Conservation (phyloP, 2,329 filamentous ascomycete species). For the Cadophora gregata region DNA sequence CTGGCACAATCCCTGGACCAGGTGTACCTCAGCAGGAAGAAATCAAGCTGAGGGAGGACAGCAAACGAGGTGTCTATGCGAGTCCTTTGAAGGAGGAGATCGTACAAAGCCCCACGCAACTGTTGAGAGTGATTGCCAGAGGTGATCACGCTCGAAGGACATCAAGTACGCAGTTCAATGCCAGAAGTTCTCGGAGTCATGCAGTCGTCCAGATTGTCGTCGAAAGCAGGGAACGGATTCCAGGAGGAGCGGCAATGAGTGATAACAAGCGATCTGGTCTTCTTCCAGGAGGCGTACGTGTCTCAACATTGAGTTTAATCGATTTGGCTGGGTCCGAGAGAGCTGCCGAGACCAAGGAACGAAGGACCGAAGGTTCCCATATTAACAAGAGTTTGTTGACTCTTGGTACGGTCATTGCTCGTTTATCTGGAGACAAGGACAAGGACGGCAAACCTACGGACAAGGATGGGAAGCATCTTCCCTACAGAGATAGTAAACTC, state of each 20-base stretch:
- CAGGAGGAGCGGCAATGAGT: constrained; percentile 52
- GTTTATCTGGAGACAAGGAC: constrained; percentile 87
- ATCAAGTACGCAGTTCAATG: constrained; percentile 95
- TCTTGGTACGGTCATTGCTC: constrained; percentile 91
- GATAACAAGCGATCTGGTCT: constrained; percentile 73
- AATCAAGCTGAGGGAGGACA: constrained; percentile 96
- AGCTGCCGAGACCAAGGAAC: constrained; percentile 93
- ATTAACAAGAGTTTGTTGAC: constrained; percentile 99
- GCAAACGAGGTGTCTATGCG: constrained; percentile 94
- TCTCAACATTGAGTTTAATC: constrained; percentile 93
- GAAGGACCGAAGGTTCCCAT: constrained; percentile 91
- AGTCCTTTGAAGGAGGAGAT: constrained; percentile 97
- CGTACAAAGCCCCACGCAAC: constrained; percentile 94
- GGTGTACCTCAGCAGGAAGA: constrained; percentile 75
- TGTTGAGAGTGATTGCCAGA: constrained; percentile 91
- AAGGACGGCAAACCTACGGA: constrained; percentile 75
- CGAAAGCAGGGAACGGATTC: constrained; percentile 87
- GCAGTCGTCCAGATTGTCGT: constrained; percentile 99
- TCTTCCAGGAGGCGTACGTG: constrained; percentile 85
- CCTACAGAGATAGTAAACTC: constrained; percentile 96
- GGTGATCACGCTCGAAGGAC: constrained; percentile 90
- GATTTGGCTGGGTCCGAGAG: constrained; percentile 96
- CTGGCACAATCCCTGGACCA: constrained; percentile 57
- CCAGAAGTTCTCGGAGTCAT: constrained; percentile 95
- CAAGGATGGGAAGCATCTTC: constrained; percentile 89